Percentiles rank a stretch among this genome's conserved stretches.
Evolutionary conservation across 1,284 basidiomycete genomes (phyloP).

Genomic region (Cryptococcus wingfieldii): DNA sequence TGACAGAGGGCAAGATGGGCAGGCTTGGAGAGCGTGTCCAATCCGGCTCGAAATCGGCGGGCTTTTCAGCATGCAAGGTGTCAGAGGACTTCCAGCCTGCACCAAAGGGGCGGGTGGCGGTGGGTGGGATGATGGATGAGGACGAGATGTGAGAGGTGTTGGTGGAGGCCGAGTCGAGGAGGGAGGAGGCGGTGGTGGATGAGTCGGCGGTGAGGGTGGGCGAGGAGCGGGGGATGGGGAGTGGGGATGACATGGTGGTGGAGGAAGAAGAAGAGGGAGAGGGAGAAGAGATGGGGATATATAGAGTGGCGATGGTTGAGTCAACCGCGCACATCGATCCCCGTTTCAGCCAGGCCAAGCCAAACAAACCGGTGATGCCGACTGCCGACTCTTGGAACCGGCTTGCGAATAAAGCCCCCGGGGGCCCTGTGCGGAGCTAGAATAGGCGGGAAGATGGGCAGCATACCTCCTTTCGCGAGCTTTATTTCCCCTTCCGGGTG

Average conservation of each 20-base stretch:
- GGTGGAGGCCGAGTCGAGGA: constrained; percentile 1
- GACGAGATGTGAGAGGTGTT: background rate
- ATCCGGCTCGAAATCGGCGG: background rate
- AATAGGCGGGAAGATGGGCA: too few relatives aligned
- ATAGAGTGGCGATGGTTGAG: background rate
- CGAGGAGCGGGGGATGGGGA: constrained; percentile 5
- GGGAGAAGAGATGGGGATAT: background rate
- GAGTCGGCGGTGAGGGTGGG: constrained; percentile 6
- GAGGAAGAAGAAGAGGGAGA: background rate
- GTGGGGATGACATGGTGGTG: constrained; percentile 7
- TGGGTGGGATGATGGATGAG: background rate
- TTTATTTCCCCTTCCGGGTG: too few relatives aligned
- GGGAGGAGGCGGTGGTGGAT: background rate
- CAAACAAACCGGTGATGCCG: too few relatives aligned
- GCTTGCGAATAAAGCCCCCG: too few relatives aligned
- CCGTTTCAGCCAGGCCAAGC: too few relatives aligned
- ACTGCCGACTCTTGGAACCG: too few relatives aligned
- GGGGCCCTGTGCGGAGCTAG: too few relatives aligned
- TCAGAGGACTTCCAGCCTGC: constrained; percentile 16
- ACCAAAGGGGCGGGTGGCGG: constrained; percentile 12
- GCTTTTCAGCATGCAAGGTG: background rate
- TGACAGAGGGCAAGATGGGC: background rate
- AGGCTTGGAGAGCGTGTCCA: constrained; percentile 8
- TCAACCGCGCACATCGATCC: too few relatives aligned
- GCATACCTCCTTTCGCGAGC: too few relatives aligned